phyloP scores from a whole-genome alignment of 176 grass and related monocot species.

The Bonia amplexicaulis region DNA sequence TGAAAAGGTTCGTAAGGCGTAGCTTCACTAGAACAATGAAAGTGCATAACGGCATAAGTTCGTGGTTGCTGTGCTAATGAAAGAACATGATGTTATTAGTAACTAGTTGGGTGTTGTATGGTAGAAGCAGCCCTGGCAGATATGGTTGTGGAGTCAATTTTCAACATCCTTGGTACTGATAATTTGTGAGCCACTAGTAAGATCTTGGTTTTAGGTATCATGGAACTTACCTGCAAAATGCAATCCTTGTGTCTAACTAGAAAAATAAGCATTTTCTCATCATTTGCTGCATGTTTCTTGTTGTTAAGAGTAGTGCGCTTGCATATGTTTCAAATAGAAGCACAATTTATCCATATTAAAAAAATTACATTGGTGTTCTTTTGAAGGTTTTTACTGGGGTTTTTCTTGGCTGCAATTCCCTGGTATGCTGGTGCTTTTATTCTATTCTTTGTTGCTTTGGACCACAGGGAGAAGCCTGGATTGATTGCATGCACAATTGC shows the following conservation, averaged over 20 bases:
- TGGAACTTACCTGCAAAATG: too few species aligned
- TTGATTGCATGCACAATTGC: constrained; percentile 61
- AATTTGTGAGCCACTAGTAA: too few species aligned
- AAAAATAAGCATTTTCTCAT: too few species aligned
- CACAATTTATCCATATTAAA: neutral
- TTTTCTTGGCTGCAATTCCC: constrained; percentile 59
- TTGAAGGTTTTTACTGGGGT: constrained; percentile 64
- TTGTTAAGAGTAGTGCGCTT: too few species aligned
- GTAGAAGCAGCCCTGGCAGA: too few species aligned
- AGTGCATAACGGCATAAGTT: neutral
- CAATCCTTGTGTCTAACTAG: too few species aligned
- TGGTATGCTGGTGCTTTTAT: constrained; percentile 65
- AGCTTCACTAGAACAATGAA: neutral
- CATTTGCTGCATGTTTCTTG: too few species aligned
- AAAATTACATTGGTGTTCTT: neutral
- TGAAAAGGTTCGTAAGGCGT: neutral
- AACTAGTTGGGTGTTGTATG: too few species aligned
- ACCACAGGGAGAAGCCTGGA: constrained; percentile 66
- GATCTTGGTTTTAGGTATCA: too few species aligned
- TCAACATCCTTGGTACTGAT: too few species aligned
- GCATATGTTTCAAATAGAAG: neutral
- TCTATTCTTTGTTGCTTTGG: constrained; percentile 62
- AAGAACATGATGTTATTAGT: neutral
- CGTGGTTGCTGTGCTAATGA: neutral
- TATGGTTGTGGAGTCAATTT: too few species aligned